Conservation (phyloP, 805 yeast genomes). For the Metschnikowia continentalis region DNA sequence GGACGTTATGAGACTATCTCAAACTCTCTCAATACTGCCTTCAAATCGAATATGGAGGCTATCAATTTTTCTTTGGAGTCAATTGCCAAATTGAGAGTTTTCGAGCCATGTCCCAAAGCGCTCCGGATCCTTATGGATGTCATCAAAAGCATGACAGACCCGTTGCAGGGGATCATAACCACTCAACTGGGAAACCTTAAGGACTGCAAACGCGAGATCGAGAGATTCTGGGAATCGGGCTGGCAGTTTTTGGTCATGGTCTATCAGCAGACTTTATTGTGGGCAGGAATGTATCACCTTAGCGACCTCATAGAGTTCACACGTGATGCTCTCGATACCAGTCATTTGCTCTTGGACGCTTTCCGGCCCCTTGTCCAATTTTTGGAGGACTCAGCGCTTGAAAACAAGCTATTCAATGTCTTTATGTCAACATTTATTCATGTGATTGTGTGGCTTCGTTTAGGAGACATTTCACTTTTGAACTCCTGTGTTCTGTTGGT, state of each 20-base stretch:
- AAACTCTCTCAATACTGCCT: conserved; percentile 43
- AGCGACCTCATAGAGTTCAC: conserved; percentile 72
- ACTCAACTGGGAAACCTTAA: conserved; percentile 10
- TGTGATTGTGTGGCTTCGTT: conserved; percentile 74
- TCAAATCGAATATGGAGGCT: conserved; percentile 46
- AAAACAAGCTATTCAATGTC: conserved; percentile 39
- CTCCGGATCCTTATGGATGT: conserved; percentile 75
- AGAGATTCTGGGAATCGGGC: conserved; percentile 57
- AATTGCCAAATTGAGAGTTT: conserved; percentile 46
- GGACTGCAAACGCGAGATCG: conserved; percentile 20
- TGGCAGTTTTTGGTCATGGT: conserved; percentile 75
- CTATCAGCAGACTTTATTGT: conserved; percentile 59
- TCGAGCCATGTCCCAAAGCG: conserved; percentile 72
- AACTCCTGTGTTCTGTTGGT: conserved; percentile 71
- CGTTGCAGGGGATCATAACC: conserved; percentile 54
- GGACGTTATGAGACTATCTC: conserved; percentile 77
- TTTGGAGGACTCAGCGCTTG: conserved; percentile 10
- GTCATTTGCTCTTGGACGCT: conserved; percentile 63
- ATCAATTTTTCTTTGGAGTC: conserved; percentile 43
- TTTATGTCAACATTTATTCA: conserved; percentile 61
- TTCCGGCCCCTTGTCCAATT: conserved; percentile 42
- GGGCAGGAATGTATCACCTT: conserved; percentile 67
- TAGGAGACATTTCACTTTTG: conserved; percentile 73
- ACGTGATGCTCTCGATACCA: conserved; percentile 77
- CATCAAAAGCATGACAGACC: conserved; percentile 56